Evolutionary conservation across 768 basidiomycete genomes (phyloP), one percentile per base, ranked within the genome.

Genomic region (Lactarius hengduanensis): DNA sequence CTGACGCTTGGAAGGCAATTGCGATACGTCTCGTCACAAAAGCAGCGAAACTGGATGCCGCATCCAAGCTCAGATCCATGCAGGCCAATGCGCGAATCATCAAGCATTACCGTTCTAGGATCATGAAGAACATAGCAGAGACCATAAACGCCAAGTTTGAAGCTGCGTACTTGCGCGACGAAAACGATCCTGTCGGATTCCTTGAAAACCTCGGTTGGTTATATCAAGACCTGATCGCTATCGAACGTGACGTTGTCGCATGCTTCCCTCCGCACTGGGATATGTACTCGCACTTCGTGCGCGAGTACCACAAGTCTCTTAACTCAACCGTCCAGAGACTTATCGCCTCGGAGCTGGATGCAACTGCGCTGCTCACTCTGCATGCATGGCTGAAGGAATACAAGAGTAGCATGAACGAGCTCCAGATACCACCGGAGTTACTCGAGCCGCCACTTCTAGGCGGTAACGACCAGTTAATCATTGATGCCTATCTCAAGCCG

Each of bases 301-400:
- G 90, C 65, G 91, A 92, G 71, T 97, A 98, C 74, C 97, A 99
- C 80, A 90, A 87, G 74, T 81, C 89, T 11, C 80, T 98, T 50
- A 88, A 96, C 77, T 77, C 78, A 1, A 87, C 86, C 2, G 79
- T 99, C 72, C 86, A 87, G 71, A 82, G 79, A 64, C 84, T 96
- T 43, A 80, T 92, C 30, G 81, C 80, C 4, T 82, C 87, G 0
- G 90, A 89, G 54, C 90, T 91, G 2, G 96, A 95, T 63, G 96
- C 97, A n/a, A 91, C 87, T 71, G 84, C 88, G 20, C 81, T 98
- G 32, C 85, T 99, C 3, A 83, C 86, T 28, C 83, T 99, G 32
- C 91, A 93, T 70, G 91, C 90, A 6, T 98, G 95, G 94, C 82
- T 97, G 60, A 98, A 98, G 78, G 91, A 98, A 74, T 98, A 98